Evolutionary conservation across 805 yeast genomes (phyloP).

Genomic region (Cyberlindnera xylosilytica): DNA sequence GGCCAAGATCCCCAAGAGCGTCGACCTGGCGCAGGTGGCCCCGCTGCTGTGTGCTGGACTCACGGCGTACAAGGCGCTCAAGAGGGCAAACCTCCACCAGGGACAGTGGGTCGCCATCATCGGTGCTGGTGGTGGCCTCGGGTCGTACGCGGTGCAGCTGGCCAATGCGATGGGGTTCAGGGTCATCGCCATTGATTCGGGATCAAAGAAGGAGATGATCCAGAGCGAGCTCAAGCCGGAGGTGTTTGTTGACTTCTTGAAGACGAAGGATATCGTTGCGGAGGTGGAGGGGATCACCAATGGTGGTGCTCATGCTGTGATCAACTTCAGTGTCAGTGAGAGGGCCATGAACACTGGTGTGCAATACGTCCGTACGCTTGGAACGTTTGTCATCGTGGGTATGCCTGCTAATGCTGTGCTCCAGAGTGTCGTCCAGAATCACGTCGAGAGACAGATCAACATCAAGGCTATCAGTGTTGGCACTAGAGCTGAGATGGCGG

Average conservation of each 20-base stretch:
- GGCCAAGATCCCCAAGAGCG: slow-evolving; percentile 50
- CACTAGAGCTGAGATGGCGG: slow-evolving; percentile 38
- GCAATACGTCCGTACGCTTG: slow-evolving; percentile 53
- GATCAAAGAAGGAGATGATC: slow-evolving; percentile 56
- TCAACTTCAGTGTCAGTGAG: slow-evolving; percentile 58
- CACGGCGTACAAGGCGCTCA: slow-evolving; percentile 67
- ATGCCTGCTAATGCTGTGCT: slow-evolving; percentile 50
- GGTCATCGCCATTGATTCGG: slow-evolving; percentile 72
- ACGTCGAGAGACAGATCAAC: slow-evolving; percentile 43
- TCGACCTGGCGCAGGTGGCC: slow-evolving; percentile 51
- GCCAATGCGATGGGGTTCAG: slow-evolving; percentile 73
- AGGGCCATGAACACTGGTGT: slow-evolving; percentile 45
- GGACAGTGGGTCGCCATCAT: slow-evolving; percentile 75
- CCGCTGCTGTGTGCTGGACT: slow-evolving; percentile 78
- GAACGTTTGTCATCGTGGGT: slow-evolving; percentile 63
- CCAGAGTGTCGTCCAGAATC: slow-evolving; percentile 39
- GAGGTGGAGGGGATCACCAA: slow-evolving; percentile 43
- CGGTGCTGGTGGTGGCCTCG: slow-evolving; percentile 84
- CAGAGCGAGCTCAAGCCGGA: slow-evolving; percentile 56
- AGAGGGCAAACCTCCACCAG: slow-evolving; percentile 49
- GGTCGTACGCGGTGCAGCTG: slow-evolving; percentile 71
- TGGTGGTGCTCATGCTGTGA: slow-evolving; percentile 70
- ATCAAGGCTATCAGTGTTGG: slow-evolving; percentile 35
- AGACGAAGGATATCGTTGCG: slow-evolving; percentile 44
- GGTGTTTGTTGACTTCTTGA: slow-evolving; percentile 51